These are phyloP conservation scores for Jatropha curcas DNA, from an alignment of 345 rosid species.

Conservation along the genomic window DNA sequence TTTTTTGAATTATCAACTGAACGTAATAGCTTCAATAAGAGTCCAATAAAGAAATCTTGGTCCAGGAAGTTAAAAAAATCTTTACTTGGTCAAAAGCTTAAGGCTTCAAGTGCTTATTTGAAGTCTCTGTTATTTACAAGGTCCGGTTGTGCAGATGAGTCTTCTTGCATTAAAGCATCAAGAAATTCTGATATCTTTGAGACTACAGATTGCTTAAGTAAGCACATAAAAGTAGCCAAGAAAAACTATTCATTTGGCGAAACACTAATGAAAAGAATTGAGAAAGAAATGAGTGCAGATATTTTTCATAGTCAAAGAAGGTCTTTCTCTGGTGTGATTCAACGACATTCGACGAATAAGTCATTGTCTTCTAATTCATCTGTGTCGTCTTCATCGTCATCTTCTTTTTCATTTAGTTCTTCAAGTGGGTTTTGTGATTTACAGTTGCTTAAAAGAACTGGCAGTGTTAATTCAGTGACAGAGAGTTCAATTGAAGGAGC, in stretches of 20 bases:
- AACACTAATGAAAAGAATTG: slow-evolving; percentile 34
- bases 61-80: slow-evolving; percentile 52
- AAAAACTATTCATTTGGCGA: slow-evolving; percentile 37
- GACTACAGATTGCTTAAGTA: slow-evolving; percentile 27
- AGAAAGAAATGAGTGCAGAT: slow-evolving; percentile 37
- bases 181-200: slow-evolving; percentile 29
- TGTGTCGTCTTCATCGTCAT: slow-evolving; percentile 42
- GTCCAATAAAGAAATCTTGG: slow-evolving; percentile 43
- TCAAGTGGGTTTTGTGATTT: slow-evolving; percentile 55
- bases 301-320: slow-evolving; percentile 51
- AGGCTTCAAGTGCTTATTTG: slow-evolving; percentile 66
- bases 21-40: slow-evolving; percentile 39
- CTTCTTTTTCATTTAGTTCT: slow-evolving; percentile 68
- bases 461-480: slow-evolving; percentile 53
- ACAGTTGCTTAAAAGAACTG: slow-evolving; percentile 61
- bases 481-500: slow-evolving; percentile 85
- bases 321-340: slow-evolving; percentile 84
- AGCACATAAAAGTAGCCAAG: slow-evolving; percentile 36
- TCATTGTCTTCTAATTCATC: slow-evolving; percentile 54
- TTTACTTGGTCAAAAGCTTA: slow-evolving; percentile 58
- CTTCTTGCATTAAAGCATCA: slow-evolving; percentile 41
- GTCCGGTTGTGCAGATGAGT: slow-evolving; percentile 57
- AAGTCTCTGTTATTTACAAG: slow-evolving; percentile 50
- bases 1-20: slow-evolving; percentile 64
- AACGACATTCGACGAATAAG: slow-evolving; percentile 50